A percentile compares a stretch with the other conserved stretches of the same genome.
These are phyloP conservation scores for Celoporthe dispersa DNA, from an alignment of 2,329 filamentous ascomycete genomes.

Conservation along the genomic window DNA sequence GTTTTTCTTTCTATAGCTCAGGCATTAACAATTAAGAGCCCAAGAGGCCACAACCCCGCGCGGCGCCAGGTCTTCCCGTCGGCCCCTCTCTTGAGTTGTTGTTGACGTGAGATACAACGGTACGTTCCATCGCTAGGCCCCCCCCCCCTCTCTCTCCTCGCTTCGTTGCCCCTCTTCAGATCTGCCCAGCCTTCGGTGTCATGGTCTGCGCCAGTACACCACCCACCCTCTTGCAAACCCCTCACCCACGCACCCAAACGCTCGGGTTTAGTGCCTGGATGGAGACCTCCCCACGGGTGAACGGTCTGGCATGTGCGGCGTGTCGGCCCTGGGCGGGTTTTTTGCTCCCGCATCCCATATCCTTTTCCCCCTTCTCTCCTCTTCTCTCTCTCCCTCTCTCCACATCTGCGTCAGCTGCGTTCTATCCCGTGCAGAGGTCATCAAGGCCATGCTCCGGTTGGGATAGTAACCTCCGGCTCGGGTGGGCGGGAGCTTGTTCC, in stretches of 20 bases:
- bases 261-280: conserved; percentile 26
- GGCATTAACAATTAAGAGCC: conserved; percentile 11
- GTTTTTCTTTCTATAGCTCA: conserved; percentile 14
- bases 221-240: conserved; percentile 23
- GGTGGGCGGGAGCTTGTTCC: no score
- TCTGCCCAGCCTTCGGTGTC: conserved; percentile 15
- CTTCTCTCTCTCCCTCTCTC: conserved; percentile 11
- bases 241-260: conserved; percentile 28
- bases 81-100: not conserved
- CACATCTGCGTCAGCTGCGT: conserved; percentile 13
- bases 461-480: conserved; percentile 11
- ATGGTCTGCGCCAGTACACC: conserved; percentile 20
- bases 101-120: conserved; percentile 19
- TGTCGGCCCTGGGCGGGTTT: conserved; percentile 20
- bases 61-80: not conserved
- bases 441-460: not conserved
- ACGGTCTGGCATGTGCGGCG: conserved; percentile 21
- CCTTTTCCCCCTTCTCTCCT: not conserved
- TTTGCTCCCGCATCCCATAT: not conserved
- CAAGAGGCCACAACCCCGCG: not conserved
- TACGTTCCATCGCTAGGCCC: conserved; percentile 25
- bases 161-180: conserved; percentile 18
- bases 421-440: not conserved
- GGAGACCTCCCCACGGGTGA: conserved; percentile 17
- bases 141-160: not conserved